Percentiles rank a stretch among this genome's conserved stretches.
These are phyloP conservation scores for Lentinula lateritia DNA, from an alignment of 768 basidiomycete genomes.

Conservation along the genomic window DNA sequence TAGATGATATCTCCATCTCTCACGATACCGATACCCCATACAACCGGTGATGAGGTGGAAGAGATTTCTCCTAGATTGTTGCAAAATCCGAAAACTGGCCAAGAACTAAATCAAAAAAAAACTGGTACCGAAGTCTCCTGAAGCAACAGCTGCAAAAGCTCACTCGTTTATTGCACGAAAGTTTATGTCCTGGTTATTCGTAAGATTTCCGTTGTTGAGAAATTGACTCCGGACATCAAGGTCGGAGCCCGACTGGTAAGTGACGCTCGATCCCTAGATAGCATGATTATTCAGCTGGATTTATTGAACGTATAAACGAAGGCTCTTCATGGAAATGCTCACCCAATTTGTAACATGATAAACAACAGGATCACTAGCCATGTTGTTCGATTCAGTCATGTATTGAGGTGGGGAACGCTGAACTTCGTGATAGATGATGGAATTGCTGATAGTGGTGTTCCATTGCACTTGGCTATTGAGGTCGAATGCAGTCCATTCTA, in stretches of 20 bases:
- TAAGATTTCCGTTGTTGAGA: not conserved
- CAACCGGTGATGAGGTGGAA: conserved; percentile 7
- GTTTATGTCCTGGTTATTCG: conserved; percentile 1
- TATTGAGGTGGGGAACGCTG: conserved; percentile 1
- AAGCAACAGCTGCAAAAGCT: not conserved
- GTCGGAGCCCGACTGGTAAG: conserved; percentile 8
- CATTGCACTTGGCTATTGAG: conserved; percentile 2
- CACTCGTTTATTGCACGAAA: conserved; percentile 10
- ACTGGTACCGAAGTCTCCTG: not conserved
- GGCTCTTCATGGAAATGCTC: not conserved
- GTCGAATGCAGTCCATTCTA: conserved; percentile 10
- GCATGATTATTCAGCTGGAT: not conserved
- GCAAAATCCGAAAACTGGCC: conserved; percentile 10
- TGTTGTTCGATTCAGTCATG: conserved; percentile 7
- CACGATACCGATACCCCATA: conserved; percentile 12
- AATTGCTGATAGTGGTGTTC: conserved; percentile 8
- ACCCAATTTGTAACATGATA: conserved; percentile 5
- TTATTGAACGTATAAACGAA: not conserved
- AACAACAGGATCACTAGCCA: conserved; percentile 10
- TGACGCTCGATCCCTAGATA: not conserved
- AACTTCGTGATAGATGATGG: conserved; percentile 9
- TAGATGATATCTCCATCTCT: conserved; percentile 9
- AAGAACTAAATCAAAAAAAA: conserved; percentile 1
- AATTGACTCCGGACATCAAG: conserved; percentile 7
- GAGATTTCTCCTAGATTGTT: conserved; percentile 8